A percentile compares a stretch with the other conserved stretches of the same genome.
phyloP scores from a whole-genome alignment of 2,329 filamentous ascomycete genomes.

The Niveomyces coronatus region DNA sequence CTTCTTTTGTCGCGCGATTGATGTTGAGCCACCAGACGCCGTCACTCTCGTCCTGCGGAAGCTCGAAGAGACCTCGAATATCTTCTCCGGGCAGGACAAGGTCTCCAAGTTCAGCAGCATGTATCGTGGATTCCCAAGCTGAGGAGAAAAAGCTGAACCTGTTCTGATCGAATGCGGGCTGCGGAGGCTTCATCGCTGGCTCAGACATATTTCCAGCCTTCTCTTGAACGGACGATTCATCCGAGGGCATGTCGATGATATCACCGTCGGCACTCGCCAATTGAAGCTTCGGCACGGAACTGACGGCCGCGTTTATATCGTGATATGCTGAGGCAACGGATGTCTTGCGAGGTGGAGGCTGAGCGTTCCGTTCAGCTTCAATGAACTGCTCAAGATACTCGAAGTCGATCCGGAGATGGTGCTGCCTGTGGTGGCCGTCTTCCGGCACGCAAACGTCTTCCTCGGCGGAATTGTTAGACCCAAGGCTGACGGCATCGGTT shows the following conservation, averaged over 20 bases:
- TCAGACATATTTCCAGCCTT: constrained; percentile 30
- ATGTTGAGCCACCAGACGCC: constrained; percentile 99
- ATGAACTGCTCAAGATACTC: constrained; percentile 93
- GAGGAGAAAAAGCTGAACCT: constrained; percentile 97
- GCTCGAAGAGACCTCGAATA: constrained; percentile 73
- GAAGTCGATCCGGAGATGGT: constrained; percentile 78
- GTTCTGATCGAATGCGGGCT: constrained; percentile 50
- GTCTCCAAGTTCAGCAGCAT: constrained; percentile 79
- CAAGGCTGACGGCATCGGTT: constrained; percentile 50
- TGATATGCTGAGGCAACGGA: constrained; percentile 26
- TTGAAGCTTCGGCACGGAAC: constrained; percentile 21
- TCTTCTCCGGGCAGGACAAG: constrained; percentile 82
- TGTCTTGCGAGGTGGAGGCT: constrained; percentile 39
- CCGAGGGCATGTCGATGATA: constrained; percentile 42
- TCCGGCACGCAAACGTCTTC: constrained; percentile 86
- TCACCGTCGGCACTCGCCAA: constrained; percentile 46
- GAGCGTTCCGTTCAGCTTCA: constrained; percentile 43
- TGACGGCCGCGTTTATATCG: constrained; percentile 21
- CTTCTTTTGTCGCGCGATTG: constrained; percentile 79
- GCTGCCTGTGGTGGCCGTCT: constrained; percentile 43
- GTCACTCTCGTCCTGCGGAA: constrained; percentile 51
- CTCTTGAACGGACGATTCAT: constrained; percentile 33
- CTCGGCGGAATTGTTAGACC: constrained; percentile 61
- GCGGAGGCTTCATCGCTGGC: constrained; percentile 25
- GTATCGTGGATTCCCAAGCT: constrained; percentile 84